These are phyloP conservation scores for Penicillium diatomitis DNA, from an alignment of 495 filamentous ascomycete genomes.

Conservation along the genomic window DNA sequence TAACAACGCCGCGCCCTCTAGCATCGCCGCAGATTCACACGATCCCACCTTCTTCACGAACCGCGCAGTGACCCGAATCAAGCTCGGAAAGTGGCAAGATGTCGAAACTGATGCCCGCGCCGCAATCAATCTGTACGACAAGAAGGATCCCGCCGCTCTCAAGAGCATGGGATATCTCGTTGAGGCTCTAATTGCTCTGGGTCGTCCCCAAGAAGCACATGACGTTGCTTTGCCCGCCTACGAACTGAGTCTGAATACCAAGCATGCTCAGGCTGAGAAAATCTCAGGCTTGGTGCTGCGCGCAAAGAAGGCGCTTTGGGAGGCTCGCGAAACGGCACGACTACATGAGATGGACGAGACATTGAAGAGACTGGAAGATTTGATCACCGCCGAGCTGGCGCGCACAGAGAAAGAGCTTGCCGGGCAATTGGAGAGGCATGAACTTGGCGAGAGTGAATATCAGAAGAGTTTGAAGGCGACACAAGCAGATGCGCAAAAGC, in stretches of 20 bases:
- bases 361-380: conserved; percentile 37
- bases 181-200: conserved; percentile 68
- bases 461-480: conserved; percentile 29
- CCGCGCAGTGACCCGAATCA: conserved; percentile 74
- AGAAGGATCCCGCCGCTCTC: conserved; percentile 42
- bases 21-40: conserved; percentile 39
- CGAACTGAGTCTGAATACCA: conserved; percentile 50
- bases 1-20: conserved; percentile 2
- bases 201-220: conserved; percentile 67
- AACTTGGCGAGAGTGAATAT: conserved; percentile 39
- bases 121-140: conserved; percentile 56
- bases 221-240: conserved; percentile 65
- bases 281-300: conserved; percentile 60
- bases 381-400: conserved; percentile 45
- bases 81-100: conserved; percentile 59
- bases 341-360: conserved; percentile 39
- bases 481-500: conserved; percentile 42
- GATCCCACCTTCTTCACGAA: conserved; percentile 63
- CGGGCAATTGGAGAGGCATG: conserved; percentile 29
- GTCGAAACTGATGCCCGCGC: conserved; percentile 71
- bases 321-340: conserved; percentile 38
- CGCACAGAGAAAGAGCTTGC: conserved; percentile 43
- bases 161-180: conserved; percentile 83
- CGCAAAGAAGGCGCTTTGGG: conserved; percentile 64
- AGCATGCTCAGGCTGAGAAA: conserved; percentile 51